Conservation (phyloP, 768 basidiomycete genomes). For the Leccinum ochraceum region DNA sequence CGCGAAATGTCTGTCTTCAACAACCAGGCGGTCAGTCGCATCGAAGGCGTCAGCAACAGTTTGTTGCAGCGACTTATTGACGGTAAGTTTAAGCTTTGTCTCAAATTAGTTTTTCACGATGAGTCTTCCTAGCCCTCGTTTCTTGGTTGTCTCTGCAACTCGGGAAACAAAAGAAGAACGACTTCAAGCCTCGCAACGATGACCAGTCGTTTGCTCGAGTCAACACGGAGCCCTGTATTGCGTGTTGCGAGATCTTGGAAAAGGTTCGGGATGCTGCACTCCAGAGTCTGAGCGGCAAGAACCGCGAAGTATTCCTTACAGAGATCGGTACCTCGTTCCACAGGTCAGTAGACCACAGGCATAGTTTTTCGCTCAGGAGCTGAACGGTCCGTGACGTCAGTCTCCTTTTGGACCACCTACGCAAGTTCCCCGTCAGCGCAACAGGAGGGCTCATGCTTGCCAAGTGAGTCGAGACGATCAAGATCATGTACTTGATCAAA, state of each 20-base stretch:
- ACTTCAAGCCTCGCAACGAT: slow-evolving; percentile 97
- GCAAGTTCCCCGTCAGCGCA: slow-evolving; percentile 95
- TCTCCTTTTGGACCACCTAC: slow-evolving; percentile 88
- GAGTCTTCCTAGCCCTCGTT: slow-evolving; percentile 53
- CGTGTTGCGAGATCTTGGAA: slow-evolving; percentile 83
- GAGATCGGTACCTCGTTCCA: slow-evolving; percentile 96
- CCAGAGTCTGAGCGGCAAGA: slow-evolving; percentile 86
- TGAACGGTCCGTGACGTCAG: slow-evolving; percentile 40
- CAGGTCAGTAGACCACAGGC: slow-evolving; percentile 45
- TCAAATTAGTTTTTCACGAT: neutral
- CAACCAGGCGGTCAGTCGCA: slow-evolving; percentile 78
- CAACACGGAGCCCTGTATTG: slow-evolving; percentile 90
- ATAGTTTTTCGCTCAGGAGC: neutral
- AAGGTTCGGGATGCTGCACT: slow-evolving; percentile 76
- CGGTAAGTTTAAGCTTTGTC: slow-evolving; percentile 45
- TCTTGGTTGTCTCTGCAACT: slow-evolving; percentile 76
- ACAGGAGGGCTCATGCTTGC: slow-evolving; percentile 98
- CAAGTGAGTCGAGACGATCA: slow-evolving; percentile 63
- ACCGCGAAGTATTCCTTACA: slow-evolving; percentile 86
- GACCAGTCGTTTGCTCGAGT: slow-evolving; percentile 92
- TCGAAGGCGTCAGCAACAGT: slow-evolving; percentile 81
- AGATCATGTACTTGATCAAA: slow-evolving; percentile 2
- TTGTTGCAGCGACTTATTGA: slow-evolving; percentile 83
- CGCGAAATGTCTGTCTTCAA: slow-evolving; percentile 94
- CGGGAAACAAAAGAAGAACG: slow-evolving; percentile 90